Conservation (phyloP, 345 rosid species). For the Eucalyptus curtisii region DNA sequence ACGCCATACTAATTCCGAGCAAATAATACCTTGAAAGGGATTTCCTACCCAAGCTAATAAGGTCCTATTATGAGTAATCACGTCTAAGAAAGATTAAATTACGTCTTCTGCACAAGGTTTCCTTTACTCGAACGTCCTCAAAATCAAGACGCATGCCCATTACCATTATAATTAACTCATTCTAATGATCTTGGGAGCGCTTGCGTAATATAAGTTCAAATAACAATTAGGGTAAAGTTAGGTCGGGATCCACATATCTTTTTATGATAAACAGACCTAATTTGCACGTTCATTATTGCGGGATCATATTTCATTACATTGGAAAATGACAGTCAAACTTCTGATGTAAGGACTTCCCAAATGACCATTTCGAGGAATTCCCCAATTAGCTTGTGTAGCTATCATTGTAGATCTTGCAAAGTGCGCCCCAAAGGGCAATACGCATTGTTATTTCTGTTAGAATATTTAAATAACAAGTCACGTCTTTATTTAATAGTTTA, state of each 20-base stretch:
- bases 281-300: neutral
- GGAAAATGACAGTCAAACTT: neutral
- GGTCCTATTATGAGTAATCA: neutral
- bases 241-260: neutral
- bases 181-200: neutral
- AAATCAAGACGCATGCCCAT: neutral
- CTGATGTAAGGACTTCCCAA: neutral
- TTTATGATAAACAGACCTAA: neutral
- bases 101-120: neutral
- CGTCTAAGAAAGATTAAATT: neutral
- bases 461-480: no score
- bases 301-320: neutral
- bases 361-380: fast-evolving
- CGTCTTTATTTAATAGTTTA: fast-evolving
- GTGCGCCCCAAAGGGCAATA: neutral
- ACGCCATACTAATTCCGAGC: neutral
- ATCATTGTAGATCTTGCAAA: neutral
- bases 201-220: neutral
- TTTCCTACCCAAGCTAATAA: neutral
- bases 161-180: neutral
- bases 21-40: neutral
- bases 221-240: neutral
- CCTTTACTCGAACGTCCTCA: neutral
- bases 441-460: fast-evolving
- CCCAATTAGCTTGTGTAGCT: neutral